A percentile compares a stretch with the other conserved stretches of the same genome.
These are phyloP conservation scores for Aspergillus neotritici DNA, from an alignment of 2,329 filamentous ascomycete genomes.

Conservation along the genomic window DNA sequence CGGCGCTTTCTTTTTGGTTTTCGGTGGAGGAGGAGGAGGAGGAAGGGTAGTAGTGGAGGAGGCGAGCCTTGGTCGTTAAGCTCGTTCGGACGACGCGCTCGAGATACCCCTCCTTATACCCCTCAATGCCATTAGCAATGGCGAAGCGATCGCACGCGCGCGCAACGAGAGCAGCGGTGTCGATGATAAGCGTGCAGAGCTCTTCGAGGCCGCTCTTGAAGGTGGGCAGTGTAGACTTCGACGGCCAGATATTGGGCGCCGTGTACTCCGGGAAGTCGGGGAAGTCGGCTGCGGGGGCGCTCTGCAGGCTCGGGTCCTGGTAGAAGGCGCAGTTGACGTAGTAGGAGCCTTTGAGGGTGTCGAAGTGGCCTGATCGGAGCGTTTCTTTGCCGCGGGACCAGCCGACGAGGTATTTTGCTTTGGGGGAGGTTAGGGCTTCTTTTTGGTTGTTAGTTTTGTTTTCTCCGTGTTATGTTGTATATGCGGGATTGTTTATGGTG, in stretches of 20 bases:
- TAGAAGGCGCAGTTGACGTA: slow-evolving; percentile 59
- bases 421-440: slow-evolving; percentile 40
- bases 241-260: slow-evolving; percentile 83
- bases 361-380: slow-evolving; percentile 55
- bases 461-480: slow-evolving; percentile 43
- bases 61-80: slow-evolving; percentile 79
- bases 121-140: slow-evolving; percentile 62
- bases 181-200: slow-evolving; percentile 79
- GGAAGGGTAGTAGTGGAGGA: slow-evolving; percentile 84
- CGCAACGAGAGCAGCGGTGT: slow-evolving; percentile 81
- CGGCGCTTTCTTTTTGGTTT: slow-evolving; percentile 3
- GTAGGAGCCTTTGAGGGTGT: slow-evolving; percentile 60
- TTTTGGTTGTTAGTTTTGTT: not conserved
- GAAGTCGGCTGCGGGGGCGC: slow-evolving; percentile 31
- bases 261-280: slow-evolving; percentile 77
- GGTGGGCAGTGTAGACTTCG: slow-evolving; percentile 61
- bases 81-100: slow-evolving; percentile 82
- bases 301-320: slow-evolving; percentile 34
- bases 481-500: not conserved
- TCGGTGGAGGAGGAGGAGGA: not conserved
- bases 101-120: slow-evolving; percentile 71
- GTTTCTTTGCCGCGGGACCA: slow-evolving; percentile 62
- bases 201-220: slow-evolving; percentile 68
- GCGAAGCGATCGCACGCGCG: slow-evolving; percentile 86
- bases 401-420: slow-evolving; percentile 56